Evolutionary conservation across 768 basidiomycete species (phyloP).

Genomic region (Tubosaeta brunneosetosa): DNA sequence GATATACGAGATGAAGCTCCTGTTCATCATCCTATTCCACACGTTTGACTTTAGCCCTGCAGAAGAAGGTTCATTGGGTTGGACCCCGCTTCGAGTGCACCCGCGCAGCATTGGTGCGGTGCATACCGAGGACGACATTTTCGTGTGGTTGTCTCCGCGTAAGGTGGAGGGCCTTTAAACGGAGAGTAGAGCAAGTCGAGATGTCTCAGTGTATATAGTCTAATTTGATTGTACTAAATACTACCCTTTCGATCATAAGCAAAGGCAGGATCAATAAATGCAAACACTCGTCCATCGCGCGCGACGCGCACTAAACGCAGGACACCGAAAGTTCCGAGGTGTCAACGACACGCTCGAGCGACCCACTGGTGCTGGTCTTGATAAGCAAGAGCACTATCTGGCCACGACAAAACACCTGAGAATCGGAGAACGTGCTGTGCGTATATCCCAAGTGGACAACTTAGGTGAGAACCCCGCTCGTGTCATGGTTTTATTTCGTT

Average conservation of each 20-base stretch:
- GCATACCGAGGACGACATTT: slow-evolving; percentile 19
- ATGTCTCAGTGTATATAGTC: neutral
- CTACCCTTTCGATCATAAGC: no score
- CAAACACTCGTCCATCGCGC: slow-evolving; percentile 9
- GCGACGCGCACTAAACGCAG: slow-evolving; percentile 4
- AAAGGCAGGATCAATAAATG: slow-evolving; percentile 1
- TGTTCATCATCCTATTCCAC: slow-evolving; percentile 14
- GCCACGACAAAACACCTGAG: neutral
- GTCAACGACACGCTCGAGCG: neutral
- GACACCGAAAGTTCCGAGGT: neutral
- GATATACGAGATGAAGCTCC: slow-evolving; percentile 19
- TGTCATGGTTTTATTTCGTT: neutral
- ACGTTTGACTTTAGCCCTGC: slow-evolving; percentile 11
- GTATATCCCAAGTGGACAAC: neutral
- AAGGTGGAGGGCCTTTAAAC: neutral
- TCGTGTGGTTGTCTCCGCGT: slow-evolving; percentile 6
- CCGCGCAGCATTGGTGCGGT: slow-evolving; percentile 8
- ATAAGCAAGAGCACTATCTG: neutral
- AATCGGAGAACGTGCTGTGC: neutral
- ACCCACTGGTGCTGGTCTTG: neutral
- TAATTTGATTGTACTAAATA: no score
- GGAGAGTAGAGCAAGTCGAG: neutral
- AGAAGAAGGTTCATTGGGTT: neutral
- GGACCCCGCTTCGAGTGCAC: slow-evolving; percentile 10
- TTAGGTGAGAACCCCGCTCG: neutral